Conservation (phyloP, 2,329 filamentous ascomycete species). For the Didymella keratinophila region DNA sequence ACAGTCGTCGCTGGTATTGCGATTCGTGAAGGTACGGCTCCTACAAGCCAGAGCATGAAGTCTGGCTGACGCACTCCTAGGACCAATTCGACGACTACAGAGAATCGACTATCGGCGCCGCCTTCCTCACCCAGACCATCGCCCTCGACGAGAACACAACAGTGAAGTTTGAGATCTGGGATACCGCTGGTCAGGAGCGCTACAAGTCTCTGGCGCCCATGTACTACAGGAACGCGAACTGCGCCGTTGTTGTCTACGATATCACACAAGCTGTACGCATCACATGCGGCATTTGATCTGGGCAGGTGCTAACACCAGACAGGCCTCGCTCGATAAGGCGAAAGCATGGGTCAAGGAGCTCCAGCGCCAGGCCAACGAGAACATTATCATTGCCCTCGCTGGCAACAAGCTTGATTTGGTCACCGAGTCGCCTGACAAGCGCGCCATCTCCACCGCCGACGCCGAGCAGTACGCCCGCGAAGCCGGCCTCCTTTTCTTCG, state of each 20-base stretch:
- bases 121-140: conserved; percentile 98
- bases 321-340: conserved; percentile 98
- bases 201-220: conserved; percentile 99
- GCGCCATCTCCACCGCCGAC: conserved; percentile 86
- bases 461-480: conserved; percentile 95
- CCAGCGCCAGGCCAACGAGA: conserved; percentile 98
- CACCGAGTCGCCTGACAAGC: conserved; percentile 92
- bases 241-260: conserved; percentile 98
- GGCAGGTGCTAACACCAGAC: conserved; percentile 33
- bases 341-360: conserved; percentile 99
- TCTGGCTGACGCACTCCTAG: conserved; percentile 56
- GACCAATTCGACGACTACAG: conserved; percentile 99
- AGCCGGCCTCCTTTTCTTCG: conserved; percentile 94
- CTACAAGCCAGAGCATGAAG: no score
- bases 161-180: conserved; percentile 98
- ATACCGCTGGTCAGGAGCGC: conserved; percentile 93
- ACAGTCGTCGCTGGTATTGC: conserved; percentile 94
- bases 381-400: conserved; percentile 97
- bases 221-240: conserved; percentile 99
- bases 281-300: conserved; percentile 15
- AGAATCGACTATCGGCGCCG: conserved; percentile 97
- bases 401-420: conserved; percentile 96
- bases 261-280: conserved; percentile 93
- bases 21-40: conserved; percentile 90
- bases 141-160: conserved; percentile 97